These are phyloP conservation scores for Beauveria medogensis DNA, from an alignment of 2,329 filamentous ascomycete genomes.

Conservation along the genomic window DNA sequence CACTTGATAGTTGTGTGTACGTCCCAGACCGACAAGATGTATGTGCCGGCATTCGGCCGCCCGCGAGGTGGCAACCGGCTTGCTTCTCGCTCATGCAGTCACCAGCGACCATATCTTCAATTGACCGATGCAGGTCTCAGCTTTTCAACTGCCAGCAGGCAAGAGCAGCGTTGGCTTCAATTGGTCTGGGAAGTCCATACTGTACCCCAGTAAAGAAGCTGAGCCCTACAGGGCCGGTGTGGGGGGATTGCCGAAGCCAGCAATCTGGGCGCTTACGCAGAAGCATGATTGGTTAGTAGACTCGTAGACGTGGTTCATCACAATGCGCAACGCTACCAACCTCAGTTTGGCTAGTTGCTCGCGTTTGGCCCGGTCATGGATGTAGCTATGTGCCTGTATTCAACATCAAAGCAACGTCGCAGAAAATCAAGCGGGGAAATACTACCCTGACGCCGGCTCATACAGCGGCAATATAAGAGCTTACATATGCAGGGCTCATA, in stretches of 20 bases:
- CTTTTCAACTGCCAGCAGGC: not conserved
- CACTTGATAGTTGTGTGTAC: not conserved
- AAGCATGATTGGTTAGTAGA: constrained; percentile 1
- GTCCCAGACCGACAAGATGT: not conserved
- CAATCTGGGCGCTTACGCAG: constrained; percentile 6
- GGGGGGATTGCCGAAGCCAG: not conserved
- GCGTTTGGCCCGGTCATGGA: not conserved
- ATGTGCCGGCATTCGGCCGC: not conserved
- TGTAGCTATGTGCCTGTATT: not conserved
- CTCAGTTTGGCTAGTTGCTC: not conserved
- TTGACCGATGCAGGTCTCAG: not conserved
- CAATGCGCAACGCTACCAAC: not conserved
- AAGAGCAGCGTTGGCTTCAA: not conserved
- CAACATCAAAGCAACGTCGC: not conserved
- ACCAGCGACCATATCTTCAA: not conserved
- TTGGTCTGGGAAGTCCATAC: not conserved
- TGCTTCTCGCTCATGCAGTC: not conserved
- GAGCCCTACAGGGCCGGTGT: constrained; percentile 2
- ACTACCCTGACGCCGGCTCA: not conserved
- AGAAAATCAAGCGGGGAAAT: not conserved
- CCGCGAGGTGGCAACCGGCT: not conserved
- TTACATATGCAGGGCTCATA: too few relatives aligned
- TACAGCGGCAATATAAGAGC: too few relatives aligned
- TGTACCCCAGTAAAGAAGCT: not conserved
- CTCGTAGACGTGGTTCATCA: not conserved